Evolutionary conservation across 495 filamentous ascomycete species (phyloP), one percentile per base, ranked within the genome.

Genomic region (Astrocystis sublimbata): DNA sequence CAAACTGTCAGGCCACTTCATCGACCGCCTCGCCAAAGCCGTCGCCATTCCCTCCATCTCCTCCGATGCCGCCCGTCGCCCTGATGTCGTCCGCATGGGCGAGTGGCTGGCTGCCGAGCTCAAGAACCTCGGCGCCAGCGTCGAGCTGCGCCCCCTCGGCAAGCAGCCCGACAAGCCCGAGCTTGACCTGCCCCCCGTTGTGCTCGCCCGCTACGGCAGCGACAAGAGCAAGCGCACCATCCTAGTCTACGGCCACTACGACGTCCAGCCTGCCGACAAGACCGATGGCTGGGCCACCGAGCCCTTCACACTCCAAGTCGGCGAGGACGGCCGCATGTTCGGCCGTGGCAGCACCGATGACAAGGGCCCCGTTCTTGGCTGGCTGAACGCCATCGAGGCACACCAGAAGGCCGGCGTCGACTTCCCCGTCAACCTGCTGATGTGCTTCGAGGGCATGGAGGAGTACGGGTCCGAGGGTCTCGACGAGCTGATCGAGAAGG

Each of bases 391-490:
- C 50, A 97, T 99, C 57, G 92, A 99, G 75, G 93, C 96, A 10
- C 94, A 99, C 82, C 86, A 93, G 75, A 92, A 91, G 75, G 93
- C 96, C 52, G 92, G 93, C 41, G 81, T 97, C 49, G 93, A 97
- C 49, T 87, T 98, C 71, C 96, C 96, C 6, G 93, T 99, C 66
- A 99, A 99, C 81, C 83, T 99, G 59, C 85, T 99, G 31, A 97
- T 97, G 92, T 99, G 96, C 82, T 99, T 99, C 70, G 96, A 99
- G 78, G 96, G 96, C 42, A 99, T 99, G 96, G 94, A 99, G 78
- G 96, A 99, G 78, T 96, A 96, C 74, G 96, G 96, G 41, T 96
- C 92, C 0, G 96, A 98, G 69, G 96, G 96, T 40, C 83, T 99
- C 41, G 93, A 99, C 63, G 93, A 97, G 43, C 89, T 97, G 63